phyloP scores from a whole-genome alignment of 164 flowering plant species.

The Chimonanthus praecox region DNA sequence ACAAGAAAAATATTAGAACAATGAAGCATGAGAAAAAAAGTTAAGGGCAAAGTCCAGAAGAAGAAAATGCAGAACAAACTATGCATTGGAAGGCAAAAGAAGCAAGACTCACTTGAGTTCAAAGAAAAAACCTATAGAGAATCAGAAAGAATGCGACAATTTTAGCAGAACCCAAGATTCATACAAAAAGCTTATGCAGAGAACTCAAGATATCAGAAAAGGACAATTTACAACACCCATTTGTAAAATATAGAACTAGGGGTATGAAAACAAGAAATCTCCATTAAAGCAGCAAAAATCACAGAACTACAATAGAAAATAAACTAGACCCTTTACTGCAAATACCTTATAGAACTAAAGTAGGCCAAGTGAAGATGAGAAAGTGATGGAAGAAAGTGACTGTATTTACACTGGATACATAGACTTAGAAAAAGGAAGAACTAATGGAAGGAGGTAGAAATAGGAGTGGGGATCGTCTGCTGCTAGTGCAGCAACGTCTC shows the following conservation, averaged over 20 bases:
- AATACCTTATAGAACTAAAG: not conserved
- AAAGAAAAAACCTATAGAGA: slow-evolving; percentile 3
- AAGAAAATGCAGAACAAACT: not conserved
- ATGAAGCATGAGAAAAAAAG: not conserved
- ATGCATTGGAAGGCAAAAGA: slow-evolving; percentile 2
- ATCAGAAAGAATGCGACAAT: not conserved
- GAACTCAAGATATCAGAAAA: not conserved
- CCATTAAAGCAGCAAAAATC: not conserved
- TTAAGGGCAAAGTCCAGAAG: not conserved
- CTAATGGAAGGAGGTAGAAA: no score
- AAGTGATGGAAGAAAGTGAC: no score
- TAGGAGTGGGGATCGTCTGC: no score
- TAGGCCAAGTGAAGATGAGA: no score
- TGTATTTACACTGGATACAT: no score
- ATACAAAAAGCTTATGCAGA: not conserved
- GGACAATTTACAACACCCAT: not conserved
- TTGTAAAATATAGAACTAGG: not conserved
- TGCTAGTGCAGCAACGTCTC: no score
- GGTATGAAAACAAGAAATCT: not conserved
- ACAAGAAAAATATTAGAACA: not conserved
- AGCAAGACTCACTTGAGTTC: not conserved
- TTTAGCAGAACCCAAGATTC: not conserved
- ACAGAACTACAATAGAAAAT: not conserved
- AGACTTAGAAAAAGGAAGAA: no score
- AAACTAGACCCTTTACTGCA: not conserved